A percentile compares a stretch with the other conserved stretches of the same genome.
Evolutionary conservation across 371 early-diverging fungal species (phyloP).

Genomic region (Mortierella sp.): DNA sequence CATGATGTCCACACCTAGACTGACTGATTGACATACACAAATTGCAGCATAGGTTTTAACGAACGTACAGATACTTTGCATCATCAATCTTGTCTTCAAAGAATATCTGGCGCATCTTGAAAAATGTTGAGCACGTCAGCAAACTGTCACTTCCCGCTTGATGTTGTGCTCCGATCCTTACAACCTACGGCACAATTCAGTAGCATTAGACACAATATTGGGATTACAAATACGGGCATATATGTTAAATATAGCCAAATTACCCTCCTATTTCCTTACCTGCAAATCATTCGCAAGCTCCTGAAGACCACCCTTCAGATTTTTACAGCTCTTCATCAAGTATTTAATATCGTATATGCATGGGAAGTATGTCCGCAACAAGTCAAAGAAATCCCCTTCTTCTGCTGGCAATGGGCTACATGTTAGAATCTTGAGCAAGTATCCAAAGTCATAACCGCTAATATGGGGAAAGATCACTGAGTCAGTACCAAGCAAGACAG

Average conservation of each 20-base stretch:
- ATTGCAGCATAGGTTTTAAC: neutral
- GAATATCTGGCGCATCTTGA: slow-evolving; percentile 95
- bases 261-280: slow-evolving; percentile 59
- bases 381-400: slow-evolving; percentile 95
- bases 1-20: too few relatives aligned
- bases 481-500: neutral
- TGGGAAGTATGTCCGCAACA: slow-evolving; percentile 96
- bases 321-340: slow-evolving; percentile 96
- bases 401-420: slow-evolving; percentile 93
- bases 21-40: too few relatives aligned
- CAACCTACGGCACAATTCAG: slow-evolving; percentile 63
- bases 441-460: slow-evolving; percentile 99
- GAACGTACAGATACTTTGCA: slow-evolving; percentile 84
- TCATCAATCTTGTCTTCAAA: slow-evolving; percentile 97
- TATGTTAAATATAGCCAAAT: neutral
- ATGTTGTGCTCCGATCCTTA: slow-evolving; percentile 98
- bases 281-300: slow-evolving; percentile 98
- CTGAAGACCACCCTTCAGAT: slow-evolving; percentile 98
- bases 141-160: slow-evolving; percentile 99
- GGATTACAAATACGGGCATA: too few relatives aligned
- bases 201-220: neutral
- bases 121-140: slow-evolving; percentile 96
- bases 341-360: slow-evolving; percentile 99
- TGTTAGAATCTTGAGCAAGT: slow-evolving; percentile 96
- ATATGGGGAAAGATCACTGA: neutral